phyloP scores from a whole-genome alignment of 176 grass and related monocot species.

The Olyra latifolia region DNA sequence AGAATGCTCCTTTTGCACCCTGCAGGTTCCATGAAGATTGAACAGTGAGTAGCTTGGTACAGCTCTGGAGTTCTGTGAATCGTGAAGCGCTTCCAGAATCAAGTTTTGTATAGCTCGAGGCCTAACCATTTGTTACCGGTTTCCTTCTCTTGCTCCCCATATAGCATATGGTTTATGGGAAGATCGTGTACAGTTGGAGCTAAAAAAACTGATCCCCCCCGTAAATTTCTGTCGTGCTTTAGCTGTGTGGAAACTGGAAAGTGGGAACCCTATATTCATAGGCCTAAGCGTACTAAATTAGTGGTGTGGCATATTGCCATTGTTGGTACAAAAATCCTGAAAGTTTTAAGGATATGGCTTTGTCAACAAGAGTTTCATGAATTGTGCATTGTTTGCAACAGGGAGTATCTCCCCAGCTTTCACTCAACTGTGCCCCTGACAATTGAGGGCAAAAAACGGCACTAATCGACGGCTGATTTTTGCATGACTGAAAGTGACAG shows the following conservation, averaged over 20 bases:
- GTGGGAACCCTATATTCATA: slow-evolving; percentile 12
- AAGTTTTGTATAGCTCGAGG: slow-evolving; percentile 72
- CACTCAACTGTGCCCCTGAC: background rate
- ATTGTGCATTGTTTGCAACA: background rate
- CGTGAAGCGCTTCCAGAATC: slow-evolving; percentile 20
- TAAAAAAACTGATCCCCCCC: slow-evolving; percentile 35
- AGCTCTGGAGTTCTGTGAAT: slow-evolving; percentile 21
- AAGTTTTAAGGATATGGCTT: slow-evolving; percentile 2
- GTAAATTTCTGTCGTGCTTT: slow-evolving; percentile 23
- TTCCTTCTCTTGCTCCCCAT: slow-evolving; percentile 30
- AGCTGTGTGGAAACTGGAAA: slow-evolving; percentile 39
- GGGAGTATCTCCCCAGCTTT: background rate
- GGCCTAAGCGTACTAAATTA: slow-evolving; percentile 19
- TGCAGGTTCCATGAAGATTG: slow-evolving; percentile 60
- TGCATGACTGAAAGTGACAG: background rate
- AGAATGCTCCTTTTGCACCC: slow-evolving; percentile 19
- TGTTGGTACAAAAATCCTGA: slow-evolving; percentile 22
- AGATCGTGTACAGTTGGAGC: slow-evolving; percentile 49
- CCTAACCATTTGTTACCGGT: slow-evolving; percentile 47
- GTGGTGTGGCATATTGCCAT: slow-evolving; percentile 1
- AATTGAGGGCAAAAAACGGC: background rate
- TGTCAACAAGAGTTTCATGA: background rate
- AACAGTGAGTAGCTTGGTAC: slow-evolving; percentile 43
- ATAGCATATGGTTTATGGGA: slow-evolving; percentile 27
- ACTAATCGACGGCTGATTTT: background rate